Percentiles rank a stretch among this genome's conserved stretches.
phyloP scores from a whole-genome alignment of 2,329 filamentous ascomycete species.

The Coniochaeta hoffmannii region DNA sequence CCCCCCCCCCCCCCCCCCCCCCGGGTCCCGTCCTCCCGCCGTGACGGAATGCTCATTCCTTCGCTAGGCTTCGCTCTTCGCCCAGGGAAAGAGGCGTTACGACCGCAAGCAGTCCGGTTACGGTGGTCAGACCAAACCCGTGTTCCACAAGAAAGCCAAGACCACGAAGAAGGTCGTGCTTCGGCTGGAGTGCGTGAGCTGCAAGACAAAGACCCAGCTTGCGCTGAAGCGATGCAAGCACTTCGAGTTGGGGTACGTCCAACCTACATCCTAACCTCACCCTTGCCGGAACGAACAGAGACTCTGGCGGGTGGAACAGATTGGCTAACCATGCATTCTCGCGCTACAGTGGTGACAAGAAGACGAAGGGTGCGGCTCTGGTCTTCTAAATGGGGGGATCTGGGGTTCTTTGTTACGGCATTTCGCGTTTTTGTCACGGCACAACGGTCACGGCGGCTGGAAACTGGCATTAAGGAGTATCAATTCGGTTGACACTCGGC shows the following conservation, averaged over 20 bases:
- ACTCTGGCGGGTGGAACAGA: no score
- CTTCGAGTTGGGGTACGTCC: slow-evolving; percentile 94
- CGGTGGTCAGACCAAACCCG: slow-evolving; percentile 99
- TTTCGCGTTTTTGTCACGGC: not conserved
- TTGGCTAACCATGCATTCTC: not conserved
- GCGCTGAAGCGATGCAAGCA: slow-evolving; percentile 99
- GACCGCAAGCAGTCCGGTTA: slow-evolving; percentile 99
- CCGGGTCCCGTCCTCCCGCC: no score
- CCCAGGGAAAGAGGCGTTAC: slow-evolving; percentile 98
- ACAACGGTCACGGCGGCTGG: slow-evolving; percentile 1
- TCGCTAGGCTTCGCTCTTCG: slow-evolving; percentile 24
- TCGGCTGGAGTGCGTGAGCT: slow-evolving; percentile 92
- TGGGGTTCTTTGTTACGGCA: slow-evolving; percentile 3
- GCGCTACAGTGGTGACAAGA: slow-evolving; percentile 90
- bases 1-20: no score
- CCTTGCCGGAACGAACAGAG: not conserved
- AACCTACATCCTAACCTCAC: slow-evolving; percentile 4
- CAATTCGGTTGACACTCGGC: not conserved
- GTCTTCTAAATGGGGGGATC: slow-evolving; percentile 70
- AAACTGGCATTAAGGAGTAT: slow-evolving; percentile 3
- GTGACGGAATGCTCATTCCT: not conserved
- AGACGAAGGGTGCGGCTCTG: slow-evolving; percentile 99
- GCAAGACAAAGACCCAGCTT: slow-evolving; percentile 98
- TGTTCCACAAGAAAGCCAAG: slow-evolving; percentile 99
- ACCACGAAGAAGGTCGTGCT: slow-evolving; percentile 99